phyloP scores from a whole-genome alignment of 345 rosid species.

The Rhizophora apiculata region DNA sequence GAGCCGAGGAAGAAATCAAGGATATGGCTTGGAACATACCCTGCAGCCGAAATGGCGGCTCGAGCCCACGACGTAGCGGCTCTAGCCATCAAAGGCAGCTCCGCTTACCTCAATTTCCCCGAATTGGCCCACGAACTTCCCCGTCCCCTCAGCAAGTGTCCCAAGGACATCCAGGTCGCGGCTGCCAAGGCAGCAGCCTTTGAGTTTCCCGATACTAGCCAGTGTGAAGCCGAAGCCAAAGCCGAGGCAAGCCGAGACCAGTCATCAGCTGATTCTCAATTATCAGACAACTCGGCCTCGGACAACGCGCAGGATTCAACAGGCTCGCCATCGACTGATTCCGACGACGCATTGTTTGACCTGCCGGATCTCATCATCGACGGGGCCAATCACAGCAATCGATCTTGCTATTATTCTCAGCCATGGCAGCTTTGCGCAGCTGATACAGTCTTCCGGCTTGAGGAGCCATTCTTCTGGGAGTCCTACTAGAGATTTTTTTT shows the following conservation, averaged over 20 bases:
- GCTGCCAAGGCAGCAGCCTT: slow-evolving; percentile 42
- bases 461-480: slow-evolving; percentile 61
- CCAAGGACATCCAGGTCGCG: slow-evolving; percentile 58
- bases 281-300: slow-evolving; percentile 23
- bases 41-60: slow-evolving; percentile 80
- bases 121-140: slow-evolving; percentile 44
- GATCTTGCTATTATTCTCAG: slow-evolving; percentile 40
- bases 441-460: slow-evolving; percentile 59
- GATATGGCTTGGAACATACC: slow-evolving; percentile 81
- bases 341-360: slow-evolving; percentile 69
- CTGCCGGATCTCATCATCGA: slow-evolving; percentile 73
- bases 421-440: slow-evolving; percentile 66
- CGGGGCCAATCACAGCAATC: slow-evolving; percentile 33
- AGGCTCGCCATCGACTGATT: slow-evolving; percentile 33
- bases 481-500: slow-evolving; percentile 6
- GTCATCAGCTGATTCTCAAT: slow-evolving; percentile 13
- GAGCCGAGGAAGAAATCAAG: slow-evolving; percentile 77
- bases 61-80: slow-evolving; percentile 83
- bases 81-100: slow-evolving; percentile 63
- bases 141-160: slow-evolving; percentile 45
- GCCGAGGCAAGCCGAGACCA: slow-evolving; percentile 20
- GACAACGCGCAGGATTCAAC: slow-evolving; percentile 38
- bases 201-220: slow-evolving; percentile 25
- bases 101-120: slow-evolving; percentile 66
- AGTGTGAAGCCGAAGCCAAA: slow-evolving; percentile 16